Percentiles rank a stretch among this genome's conserved stretches.
phyloP scores from a whole-genome alignment of 495 filamentous ascomycete genomes.

The Melanomma pulvis-pyrius region DNA sequence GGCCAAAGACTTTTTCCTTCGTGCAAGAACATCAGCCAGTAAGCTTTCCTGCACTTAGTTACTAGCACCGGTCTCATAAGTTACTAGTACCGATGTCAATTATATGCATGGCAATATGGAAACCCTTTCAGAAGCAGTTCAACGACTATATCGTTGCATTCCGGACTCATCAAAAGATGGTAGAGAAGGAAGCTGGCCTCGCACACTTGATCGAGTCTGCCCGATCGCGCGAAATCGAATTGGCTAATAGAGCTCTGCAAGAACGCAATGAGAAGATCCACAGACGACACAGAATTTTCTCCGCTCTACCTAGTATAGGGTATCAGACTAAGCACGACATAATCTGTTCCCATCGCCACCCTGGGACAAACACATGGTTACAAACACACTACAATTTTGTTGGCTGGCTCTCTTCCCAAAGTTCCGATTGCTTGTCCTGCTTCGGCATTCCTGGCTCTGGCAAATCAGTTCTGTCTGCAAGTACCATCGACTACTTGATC shows the following conservation, averaged over 20 bases:
- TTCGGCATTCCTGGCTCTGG: slow-evolving; percentile 37
- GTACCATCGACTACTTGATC: slow-evolving; percentile 15
- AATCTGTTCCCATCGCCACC: slow-evolving; percentile 5
- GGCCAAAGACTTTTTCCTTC: slow-evolving; percentile 42
- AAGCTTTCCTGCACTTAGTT: not conserved
- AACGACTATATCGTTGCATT: slow-evolving; percentile 38
- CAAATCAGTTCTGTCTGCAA: slow-evolving; percentile 32
- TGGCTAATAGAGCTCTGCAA: slow-evolving; percentile 11
- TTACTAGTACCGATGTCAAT: slow-evolving; percentile 17
- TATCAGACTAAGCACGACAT: slow-evolving; percentile 25
- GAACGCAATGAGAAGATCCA: slow-evolving; percentile 12
- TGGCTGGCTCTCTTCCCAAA: not conserved
- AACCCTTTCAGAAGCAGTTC: slow-evolving; percentile 38
- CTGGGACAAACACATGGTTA: slow-evolving; percentile 29
- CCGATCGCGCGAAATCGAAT: slow-evolving; percentile 16
- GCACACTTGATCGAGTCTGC: slow-evolving; percentile 42
- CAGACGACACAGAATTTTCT: slow-evolving; percentile 23
- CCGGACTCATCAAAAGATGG: slow-evolving; percentile 38
- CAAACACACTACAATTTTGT: not conserved
- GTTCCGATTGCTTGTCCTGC: slow-evolving; percentile 16
- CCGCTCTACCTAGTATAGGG: slow-evolving; percentile 10
- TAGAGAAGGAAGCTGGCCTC: slow-evolving; percentile 40
- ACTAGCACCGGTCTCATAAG: not conserved
- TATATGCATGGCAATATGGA: slow-evolving; percentile 32
- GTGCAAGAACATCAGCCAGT: slow-evolving; percentile 28